Evolutionary conservation across 495 filamentous ascomycete species (phyloP).

Genomic region (Penicillium desertorum): DNA sequence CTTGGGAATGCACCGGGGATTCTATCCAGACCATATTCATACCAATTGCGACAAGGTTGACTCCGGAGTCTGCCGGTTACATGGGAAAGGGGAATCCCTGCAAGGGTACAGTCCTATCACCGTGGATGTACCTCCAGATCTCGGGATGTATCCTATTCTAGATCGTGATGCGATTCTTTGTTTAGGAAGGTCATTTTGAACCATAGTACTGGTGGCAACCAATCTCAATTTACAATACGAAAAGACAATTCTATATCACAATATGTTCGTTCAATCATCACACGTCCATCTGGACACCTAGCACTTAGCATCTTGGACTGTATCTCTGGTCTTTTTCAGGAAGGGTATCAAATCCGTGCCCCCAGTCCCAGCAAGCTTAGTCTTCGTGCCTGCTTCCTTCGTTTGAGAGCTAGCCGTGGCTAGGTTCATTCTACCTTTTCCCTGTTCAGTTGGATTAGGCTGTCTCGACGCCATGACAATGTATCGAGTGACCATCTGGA

Average conservation of each 20-base stretch:
- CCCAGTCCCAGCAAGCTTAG: constrained; percentile 73
- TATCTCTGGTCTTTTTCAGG: constrained; percentile 85
- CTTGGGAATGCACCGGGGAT: background rate
- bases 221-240: constrained; percentile 3
- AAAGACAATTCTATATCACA: constrained; percentile 2
- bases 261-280: constrained; percentile 4
- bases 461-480: constrained; percentile 63
- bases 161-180: background rate
- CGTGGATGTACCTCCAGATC: background rate
- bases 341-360: constrained; percentile 90
- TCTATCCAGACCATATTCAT: background rate
- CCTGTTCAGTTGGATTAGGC: constrained; percentile 13
- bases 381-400: constrained; percentile 19
- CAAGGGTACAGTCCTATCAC: background rate
- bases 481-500: constrained; percentile 91
- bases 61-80: background rate
- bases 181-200: background rate
- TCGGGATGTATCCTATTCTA: background rate
- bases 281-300: constrained; percentile 8
- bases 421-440: constrained; percentile 29
- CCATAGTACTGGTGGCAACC: background rate
- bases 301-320: constrained; percentile 55
- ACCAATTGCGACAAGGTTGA: background rate
- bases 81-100: background rate
- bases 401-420: constrained; percentile 32